Conservation (phyloP, 441 rosid genomes). For the Manihot esculenta region DNA sequence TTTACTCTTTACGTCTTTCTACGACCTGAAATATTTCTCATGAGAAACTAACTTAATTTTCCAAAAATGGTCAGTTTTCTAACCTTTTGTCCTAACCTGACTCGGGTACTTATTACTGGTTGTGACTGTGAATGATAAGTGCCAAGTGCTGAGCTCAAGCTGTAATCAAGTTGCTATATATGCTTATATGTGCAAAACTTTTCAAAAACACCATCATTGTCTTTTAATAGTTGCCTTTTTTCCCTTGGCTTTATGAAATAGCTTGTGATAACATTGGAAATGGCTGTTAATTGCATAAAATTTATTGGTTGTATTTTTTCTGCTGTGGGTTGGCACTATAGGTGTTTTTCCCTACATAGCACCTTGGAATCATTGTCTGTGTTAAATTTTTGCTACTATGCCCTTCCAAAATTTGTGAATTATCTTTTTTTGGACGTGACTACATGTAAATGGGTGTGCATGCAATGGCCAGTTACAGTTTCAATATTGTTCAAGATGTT, state of each 20-base stretch:
- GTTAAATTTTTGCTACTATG: background rate
- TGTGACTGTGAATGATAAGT: too few relatives aligned
- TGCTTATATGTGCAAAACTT: background rate
- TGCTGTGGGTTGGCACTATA: background rate
- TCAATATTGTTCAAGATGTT: background rate
- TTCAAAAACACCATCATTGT: background rate
- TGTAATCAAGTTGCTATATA: background rate
- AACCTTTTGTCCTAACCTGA: background rate
- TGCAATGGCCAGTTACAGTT: background rate
- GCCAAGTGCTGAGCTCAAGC: background rate
- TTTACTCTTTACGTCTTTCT: too few relatives aligned
- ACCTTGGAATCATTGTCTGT: background rate
- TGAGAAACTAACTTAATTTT: too few relatives aligned
- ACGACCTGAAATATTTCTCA: background rate
- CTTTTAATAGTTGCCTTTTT: too few relatives aligned
- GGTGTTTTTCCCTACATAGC: background rate
- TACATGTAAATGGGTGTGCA: background rate
- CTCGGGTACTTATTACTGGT: too few relatives aligned
- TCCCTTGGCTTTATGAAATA: too few relatives aligned
- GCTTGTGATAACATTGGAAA: background rate
- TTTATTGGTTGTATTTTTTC: background rate
- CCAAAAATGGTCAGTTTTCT: too few relatives aligned
- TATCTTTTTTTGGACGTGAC: background rate
- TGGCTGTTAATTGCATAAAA: background rate
- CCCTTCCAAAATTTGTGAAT: background rate